These are phyloP conservation scores for Cladosporium cucumerinum DNA, from an alignment of 2,329 filamentous ascomycete genomes.

Conservation along the genomic window DNA sequence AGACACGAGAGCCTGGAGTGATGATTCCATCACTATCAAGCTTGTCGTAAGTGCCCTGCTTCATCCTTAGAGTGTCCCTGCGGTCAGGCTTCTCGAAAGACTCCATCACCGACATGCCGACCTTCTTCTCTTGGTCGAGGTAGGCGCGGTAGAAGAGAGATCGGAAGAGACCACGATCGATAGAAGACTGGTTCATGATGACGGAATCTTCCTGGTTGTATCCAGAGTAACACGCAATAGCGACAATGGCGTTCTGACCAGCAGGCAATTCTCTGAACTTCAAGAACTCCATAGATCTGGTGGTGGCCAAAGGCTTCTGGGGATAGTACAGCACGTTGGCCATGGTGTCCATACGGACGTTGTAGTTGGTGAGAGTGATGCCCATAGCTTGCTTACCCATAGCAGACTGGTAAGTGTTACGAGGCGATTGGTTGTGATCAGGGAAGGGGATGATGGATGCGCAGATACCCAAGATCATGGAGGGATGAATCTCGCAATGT, in stretches of 20 bases:
- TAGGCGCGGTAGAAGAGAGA: slow-evolving; percentile 98
- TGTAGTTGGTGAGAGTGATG: slow-evolving; percentile 96
- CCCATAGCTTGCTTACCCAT: slow-evolving; percentile 99
- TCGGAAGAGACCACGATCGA: slow-evolving; percentile 94
- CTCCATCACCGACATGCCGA: slow-evolving; percentile 90
- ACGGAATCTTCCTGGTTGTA: slow-evolving; percentile 99
- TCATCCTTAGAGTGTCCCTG: slow-evolving; percentile 82
- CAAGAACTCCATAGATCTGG: slow-evolving; percentile 95
- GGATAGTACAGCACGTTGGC: slow-evolving; percentile 98
- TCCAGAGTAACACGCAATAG: slow-evolving; percentile 93
- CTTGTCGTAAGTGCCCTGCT: slow-evolving; percentile 71
- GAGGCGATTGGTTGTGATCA: slow-evolving; percentile 95
- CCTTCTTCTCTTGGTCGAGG: slow-evolving; percentile 92
- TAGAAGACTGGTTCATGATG: slow-evolving; percentile 99
- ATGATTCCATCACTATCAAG: slow-evolving; percentile 95
- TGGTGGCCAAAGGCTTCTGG: slow-evolving; percentile 94
- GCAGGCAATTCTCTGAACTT: slow-evolving; percentile 97
- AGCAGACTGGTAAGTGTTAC: slow-evolving; percentile 98
- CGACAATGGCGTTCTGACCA: slow-evolving; percentile 96
- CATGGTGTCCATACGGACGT: slow-evolving; percentile 98
- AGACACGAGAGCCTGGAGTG: slow-evolving; percentile 87
- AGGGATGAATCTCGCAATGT: slow-evolving; percentile 98
- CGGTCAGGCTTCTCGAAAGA: slow-evolving; percentile 93
- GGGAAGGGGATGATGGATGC: slow-evolving; percentile 99
- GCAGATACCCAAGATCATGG: slow-evolving; percentile 97